Conservation (phyloP, 345 rosid genomes). For the Heritiera littoralis region DNA sequence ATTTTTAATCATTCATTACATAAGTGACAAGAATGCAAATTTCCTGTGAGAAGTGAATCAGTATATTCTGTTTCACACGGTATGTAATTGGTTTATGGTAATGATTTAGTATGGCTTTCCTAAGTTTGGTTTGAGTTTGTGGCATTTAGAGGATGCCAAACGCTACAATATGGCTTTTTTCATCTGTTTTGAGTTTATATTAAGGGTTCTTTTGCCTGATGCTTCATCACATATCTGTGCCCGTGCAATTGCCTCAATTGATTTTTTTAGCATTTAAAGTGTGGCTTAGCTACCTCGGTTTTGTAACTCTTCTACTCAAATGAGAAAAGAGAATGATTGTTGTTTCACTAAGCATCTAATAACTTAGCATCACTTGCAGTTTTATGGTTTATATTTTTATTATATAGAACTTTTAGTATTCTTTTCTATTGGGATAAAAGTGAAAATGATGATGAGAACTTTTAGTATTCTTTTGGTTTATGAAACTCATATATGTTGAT, state of each 20-base stretch:
- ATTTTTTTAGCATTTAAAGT: not conserved
- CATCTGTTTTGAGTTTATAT: not conserved
- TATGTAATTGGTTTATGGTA: no score
- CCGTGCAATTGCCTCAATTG: not conserved
- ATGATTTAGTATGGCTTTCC: slow-evolving; percentile 4
- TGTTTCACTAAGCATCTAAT: not conserved
- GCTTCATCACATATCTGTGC: not conserved
- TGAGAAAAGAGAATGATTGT: not conserved
- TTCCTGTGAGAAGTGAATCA: not conserved
- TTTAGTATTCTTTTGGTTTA: not conserved
- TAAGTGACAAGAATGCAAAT: not conserved
- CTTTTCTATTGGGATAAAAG: not conserved
- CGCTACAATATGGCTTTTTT: not conserved
- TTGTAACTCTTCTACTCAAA: not conserved
- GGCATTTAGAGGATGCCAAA: not conserved
- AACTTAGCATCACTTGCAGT: not conserved
- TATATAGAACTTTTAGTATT: not conserved
- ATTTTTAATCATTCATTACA: not conserved
- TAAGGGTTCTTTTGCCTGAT: not conserved
- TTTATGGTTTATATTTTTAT: not conserved
- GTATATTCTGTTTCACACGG: not conserved
- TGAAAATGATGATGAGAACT: not conserved
- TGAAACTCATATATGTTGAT: not conserved
- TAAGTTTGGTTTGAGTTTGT: not conserved
- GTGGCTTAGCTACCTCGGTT: not conserved